Base-by-base conservation (phyloP, 768 basidiomycete species). In the Ramaria rubella region DNA sequence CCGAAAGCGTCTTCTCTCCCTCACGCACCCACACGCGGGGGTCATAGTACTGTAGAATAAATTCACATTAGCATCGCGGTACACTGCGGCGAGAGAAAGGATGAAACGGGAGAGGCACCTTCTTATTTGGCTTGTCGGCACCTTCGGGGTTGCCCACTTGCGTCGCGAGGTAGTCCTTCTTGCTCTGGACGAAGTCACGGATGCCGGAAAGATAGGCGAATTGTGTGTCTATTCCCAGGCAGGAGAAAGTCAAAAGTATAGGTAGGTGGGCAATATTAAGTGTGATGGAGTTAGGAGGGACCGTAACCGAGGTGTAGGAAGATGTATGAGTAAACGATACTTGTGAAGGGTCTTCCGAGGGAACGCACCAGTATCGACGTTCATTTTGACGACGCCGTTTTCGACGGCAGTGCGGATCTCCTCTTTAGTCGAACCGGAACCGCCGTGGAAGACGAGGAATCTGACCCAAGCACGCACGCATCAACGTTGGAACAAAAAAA, bases 361-460 rank as follows among this genome's bases (percentile, higher is more conserved):
- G n/a, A 23, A 48, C 72, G 53, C 58, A 77, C 79, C 82, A 58
- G 94, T 97, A 71, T 95, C 93, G 58, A 96, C 92, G 77, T 98
- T 97, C 94, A 98, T 98, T 81, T 99, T 99, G 69, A 98, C 86
- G 40, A 96, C 95, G 66, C 95, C 95, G 70, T 94, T 80, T 52
- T 73, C 67, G 62, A 98, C 96, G 57, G 94, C 95, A 46, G 86
- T 91, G 64, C 77, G 78, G 75, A 98, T 99, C 75, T 99, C 96
- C 46, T 94, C 87, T 75, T 92, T 92, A 63, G 89, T 85, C 30
- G 96, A 98, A 44, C 96, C 96, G 52, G 96, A 98, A 61, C 96
- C 96, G 73, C 96, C 96, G 77, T 99, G 96, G 93, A 98, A 99
- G 72, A 98, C 96, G 60, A 98, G 90, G 83, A 87, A 97, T 64